Evolutionary conservation across 192 early-diverging fungal genomes (phyloP).

Genomic region (Coemansia sp.): DNA sequence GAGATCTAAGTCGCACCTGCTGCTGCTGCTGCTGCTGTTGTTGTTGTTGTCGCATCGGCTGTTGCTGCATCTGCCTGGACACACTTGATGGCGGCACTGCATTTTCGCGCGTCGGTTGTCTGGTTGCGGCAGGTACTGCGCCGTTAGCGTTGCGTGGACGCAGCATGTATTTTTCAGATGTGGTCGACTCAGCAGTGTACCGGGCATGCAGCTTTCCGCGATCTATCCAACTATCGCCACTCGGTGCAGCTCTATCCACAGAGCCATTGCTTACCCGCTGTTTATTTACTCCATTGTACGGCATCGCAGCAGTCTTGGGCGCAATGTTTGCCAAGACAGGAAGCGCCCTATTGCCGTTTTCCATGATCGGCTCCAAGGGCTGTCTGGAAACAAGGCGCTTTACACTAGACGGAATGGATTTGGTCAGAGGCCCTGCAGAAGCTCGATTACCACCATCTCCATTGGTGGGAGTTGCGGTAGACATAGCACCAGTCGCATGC

Average conservation of each 20-base stretch:
- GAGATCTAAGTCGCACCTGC: neutral
- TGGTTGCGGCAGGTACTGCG: no score
- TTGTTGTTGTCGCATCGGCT: conserved; percentile 2
- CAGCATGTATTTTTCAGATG: conserved; percentile 22
- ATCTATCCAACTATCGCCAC: conserved; percentile 3
- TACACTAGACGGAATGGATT: no score
- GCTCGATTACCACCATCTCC: no score
- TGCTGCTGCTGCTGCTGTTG: neutral
- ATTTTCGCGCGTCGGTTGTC: no score
- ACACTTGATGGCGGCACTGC: no score
- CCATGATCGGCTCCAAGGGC: conserved; percentile 35
- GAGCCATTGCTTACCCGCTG: no score
- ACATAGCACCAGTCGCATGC: neutral
- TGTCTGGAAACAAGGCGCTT: neutral
- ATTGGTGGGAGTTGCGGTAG: no score
- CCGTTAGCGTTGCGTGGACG: conserved; percentile 21
- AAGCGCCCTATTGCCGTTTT: conserved; percentile 13
- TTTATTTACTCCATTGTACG: no score
- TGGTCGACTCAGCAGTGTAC: neutral
- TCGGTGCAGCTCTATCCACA: conserved; percentile 18
- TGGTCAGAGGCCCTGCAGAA: no score
- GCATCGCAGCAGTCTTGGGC: no score
- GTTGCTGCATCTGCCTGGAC: neutral
- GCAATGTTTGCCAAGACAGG: no score
- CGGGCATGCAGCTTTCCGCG: conserved; percentile 6